Evolutionary conservation across 2,329 filamentous ascomycete species (phyloP).

Genomic region (Aureobasidium sp.): DNA sequence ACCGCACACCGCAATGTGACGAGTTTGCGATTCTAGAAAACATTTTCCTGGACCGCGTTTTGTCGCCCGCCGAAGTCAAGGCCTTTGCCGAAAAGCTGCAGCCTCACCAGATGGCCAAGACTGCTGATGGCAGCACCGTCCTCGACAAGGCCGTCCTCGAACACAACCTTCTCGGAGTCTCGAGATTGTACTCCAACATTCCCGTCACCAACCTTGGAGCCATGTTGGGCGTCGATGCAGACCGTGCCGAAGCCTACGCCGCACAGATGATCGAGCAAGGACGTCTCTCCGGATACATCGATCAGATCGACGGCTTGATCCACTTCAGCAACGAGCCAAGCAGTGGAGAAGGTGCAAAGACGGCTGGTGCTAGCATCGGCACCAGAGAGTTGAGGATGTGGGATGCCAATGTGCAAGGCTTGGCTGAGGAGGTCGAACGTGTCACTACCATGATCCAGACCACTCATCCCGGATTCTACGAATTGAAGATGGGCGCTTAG

Average conservation of each 20-base stretch:
- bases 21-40: constrained; percentile 91
- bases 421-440: constrained; percentile 85
- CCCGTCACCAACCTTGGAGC: constrained; percentile 61
- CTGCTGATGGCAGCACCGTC: constrained; percentile 85
- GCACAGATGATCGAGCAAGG: constrained; percentile 95
- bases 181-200: constrained; percentile 49
- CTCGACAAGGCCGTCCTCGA: constrained; percentile 90
- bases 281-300: constrained; percentile 77
- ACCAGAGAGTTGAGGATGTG: constrained; percentile 72
- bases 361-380: constrained; percentile 35
- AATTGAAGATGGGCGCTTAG: constrained; percentile 17
- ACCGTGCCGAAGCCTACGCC: constrained; percentile 83
- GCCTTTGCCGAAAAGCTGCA: constrained; percentile 75
- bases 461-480: constrained; percentile 57
- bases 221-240: constrained; percentile 69
- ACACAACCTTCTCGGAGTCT: constrained; percentile 87
- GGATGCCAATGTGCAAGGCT: constrained; percentile 79
- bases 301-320: constrained; percentile 85
- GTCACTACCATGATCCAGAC: constrained; percentile 74
- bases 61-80: constrained; percentile 74
- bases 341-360: constrained; percentile 29
- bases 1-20: constrained; percentile 65
- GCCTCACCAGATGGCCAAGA: constrained; percentile 84
- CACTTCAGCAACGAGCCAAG: constrained; percentile 73
- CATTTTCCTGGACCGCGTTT: constrained; percentile 87